phyloP scores from a whole-genome alignment of 2,329 filamentous ascomycete species.

The Alternaria atra region DNA sequence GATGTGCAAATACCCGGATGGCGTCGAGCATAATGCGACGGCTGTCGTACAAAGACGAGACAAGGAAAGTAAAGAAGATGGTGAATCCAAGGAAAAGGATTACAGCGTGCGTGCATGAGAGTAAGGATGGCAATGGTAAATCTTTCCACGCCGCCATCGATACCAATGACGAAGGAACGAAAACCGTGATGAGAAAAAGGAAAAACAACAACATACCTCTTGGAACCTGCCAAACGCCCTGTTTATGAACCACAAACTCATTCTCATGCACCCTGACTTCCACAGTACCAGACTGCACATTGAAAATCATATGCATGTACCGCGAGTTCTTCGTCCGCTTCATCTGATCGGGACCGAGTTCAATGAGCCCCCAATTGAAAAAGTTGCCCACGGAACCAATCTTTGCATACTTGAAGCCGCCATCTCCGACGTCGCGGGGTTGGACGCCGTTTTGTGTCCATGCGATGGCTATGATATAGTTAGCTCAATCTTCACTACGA shows the following conservation, averaged over 20 bases:
- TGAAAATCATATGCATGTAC: slow-evolving; percentile 98
- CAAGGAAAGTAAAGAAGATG: slow-evolving; percentile 1
- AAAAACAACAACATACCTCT: slow-evolving; percentile 72
- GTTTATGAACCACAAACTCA: slow-evolving; percentile 82
- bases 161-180: background rate
- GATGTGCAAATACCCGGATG: slow-evolving; percentile 27
- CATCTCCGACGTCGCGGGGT: slow-evolving; percentile 67
- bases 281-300: slow-evolving; percentile 84
- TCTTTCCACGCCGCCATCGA: background rate
- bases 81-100: background rate
- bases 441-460: slow-evolving; percentile 66
- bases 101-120: background rate
- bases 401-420: slow-evolving; percentile 88
- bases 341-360: slow-evolving; percentile 81
- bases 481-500: slow-evolving; percentile 5
- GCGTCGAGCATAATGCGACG: slow-evolving; percentile 39
- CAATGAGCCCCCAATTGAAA: slow-evolving; percentile 89
- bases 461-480: slow-evolving; percentile 62
- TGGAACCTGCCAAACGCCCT: slow-evolving; percentile 93
- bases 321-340: slow-evolving; percentile 92
- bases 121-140: too few species aligned
- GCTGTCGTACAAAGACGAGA: slow-evolving; percentile 38
- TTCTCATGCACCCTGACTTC: slow-evolving; percentile 79
- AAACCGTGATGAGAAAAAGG: background rate
- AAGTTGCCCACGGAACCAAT: slow-evolving; percentile 69